These are phyloP conservation scores for Aspergillus nanangensis DNA, from an alignment of 495 filamentous ascomycete genomes.

Conservation along the genomic window DNA sequence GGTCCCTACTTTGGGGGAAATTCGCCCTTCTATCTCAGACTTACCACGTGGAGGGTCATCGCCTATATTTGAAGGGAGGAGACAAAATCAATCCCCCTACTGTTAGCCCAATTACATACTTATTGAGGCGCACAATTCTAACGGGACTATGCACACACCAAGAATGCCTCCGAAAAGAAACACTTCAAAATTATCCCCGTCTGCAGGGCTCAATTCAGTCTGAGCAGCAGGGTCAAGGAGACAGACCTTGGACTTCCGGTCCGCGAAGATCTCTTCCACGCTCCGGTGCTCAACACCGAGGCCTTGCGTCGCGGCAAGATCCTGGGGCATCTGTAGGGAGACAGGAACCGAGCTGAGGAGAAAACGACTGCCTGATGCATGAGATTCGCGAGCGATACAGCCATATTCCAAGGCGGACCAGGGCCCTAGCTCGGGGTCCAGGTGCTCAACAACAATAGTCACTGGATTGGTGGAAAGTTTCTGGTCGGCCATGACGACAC, in stretches of 20 bases:
- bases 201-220: conserved; percentile 75
- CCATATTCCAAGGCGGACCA: conserved; percentile 93
- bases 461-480: conserved; percentile 31
- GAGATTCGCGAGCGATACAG: conserved; percentile 76
- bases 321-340: conserved; percentile 60
- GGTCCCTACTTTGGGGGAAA: not conserved
- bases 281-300: conserved; percentile 64
- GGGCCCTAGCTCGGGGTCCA: conserved; percentile 86
- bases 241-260: conserved; percentile 67
- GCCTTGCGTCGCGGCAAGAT: conserved; percentile 52
- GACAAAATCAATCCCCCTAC: conserved; percentile 1
- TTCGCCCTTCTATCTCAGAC: too few relatives aligned
- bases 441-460: conserved; percentile 86
- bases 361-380: conserved; percentile 62
- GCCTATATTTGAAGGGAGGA: conserved; percentile 44
- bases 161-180: conserved; percentile 97
- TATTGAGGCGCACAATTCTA: too few relatives aligned
- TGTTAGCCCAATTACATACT: too few relatives aligned
- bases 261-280: conserved; percentile 73
- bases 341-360: conserved; percentile 78
- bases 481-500: conserved; percentile 22
- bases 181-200: conserved; percentile 77
- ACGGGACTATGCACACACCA: conserved; percentile 62
- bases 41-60: conserved; percentile 94
- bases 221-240: conserved; percentile 81